Evolutionary conservation across 2,329 filamentous ascomycete species (phyloP), one percentile per base, ranked within the genome.

Genomic region (Colletotrichum camelliae): DNA sequence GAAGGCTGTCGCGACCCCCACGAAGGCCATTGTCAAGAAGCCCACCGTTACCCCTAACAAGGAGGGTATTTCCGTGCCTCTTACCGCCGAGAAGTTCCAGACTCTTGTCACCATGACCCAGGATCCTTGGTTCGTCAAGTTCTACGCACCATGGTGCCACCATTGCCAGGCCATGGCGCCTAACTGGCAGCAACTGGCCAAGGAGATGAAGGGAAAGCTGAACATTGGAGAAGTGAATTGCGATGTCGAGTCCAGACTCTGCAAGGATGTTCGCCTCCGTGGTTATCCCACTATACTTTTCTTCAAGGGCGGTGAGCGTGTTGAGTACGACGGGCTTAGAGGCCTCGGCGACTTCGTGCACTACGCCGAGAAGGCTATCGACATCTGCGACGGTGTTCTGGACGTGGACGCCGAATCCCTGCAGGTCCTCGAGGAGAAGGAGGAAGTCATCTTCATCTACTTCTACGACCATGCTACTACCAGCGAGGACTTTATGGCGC

Each of bases 61-160:
- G 5, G 89, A 93, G 55, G 97, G 97, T 8, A 87, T 90, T 18
- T 97, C 95, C 8, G 88, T 95, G 39, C 86, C 93, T 8, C 89
- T 99, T 12, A 96, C 93, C 3, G 93, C 94, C 1, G 96, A 98
- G 82, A 95, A 89, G 77, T 99, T 99, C 87, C 94, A 97, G 83
- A 92, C 91, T 74, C 88, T 94, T 48, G 96, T 99, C 62, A 98
- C 95, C 4, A 94, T 93, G 83, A 96, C 95, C 0, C 92, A 94
- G 78, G 96, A 98, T 77, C 94, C 96, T 7, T 99, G 97, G 97
- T 98, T 99, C 82, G 93, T 99, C 89, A 99, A 99, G 85, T 98
- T 99, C 84, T 98, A 98, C 83, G 96, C 95, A 21, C 97, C 97
- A 7, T 98, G 96, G 97, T 99, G 97, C 84, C 92, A 93, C 79